Base-by-base conservation (phyloP, 2,329 filamentous ascomycete genomes). In the Elsinoe fawcettii region DNA sequence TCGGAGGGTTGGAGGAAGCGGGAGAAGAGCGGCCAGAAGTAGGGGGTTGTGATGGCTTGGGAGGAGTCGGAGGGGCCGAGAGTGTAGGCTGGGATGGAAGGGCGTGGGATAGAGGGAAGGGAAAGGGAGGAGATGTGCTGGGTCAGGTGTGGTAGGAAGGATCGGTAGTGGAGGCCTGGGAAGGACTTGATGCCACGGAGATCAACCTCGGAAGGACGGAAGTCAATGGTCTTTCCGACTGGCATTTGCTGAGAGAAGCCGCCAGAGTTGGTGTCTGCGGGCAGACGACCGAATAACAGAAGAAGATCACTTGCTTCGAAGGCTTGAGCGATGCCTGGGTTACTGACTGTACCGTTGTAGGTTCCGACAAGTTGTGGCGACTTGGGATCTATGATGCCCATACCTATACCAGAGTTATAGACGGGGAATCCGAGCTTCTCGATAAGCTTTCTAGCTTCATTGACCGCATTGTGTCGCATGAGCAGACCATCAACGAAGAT, bases 221-320 rank as follows among this genome's bases (percentile, higher is more conserved):
- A 68, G 30, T 70, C 62, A 12, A 74, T 67, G 0, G 64, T 64
- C 14, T 63, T 70, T 1, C 53, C 58, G 3, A 66, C 60, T 0
- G 66, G 59, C 14, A 74, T 56, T 5, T 66, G 65, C 25, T 73
- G 64, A 3, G 72, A 70, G 63, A 75, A 75, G 14, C 66, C 68
- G 0, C 71, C 73, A 0, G 71, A 68, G 57, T 75, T 76, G 6
- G 73, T 75, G 55, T 76, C 74, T 8, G 67, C 66, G 6, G 71
- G 70, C 8, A 75, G 61, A 37, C 69, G 70, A 2, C 74, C 74
- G 2, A 75, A 53, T 1, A 70, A 66, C 14, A 76, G 60, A 0
- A 72, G 63, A 6, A 72, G 53, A 55, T 76, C 73, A 25, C 66
- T 66, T 0, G 61, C 58, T 51, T 69, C 65, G 12, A 73, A 69